Conservation (phyloP, 2,329 filamentous ascomycete species). For the Penicillium hesseltinei region DNA sequence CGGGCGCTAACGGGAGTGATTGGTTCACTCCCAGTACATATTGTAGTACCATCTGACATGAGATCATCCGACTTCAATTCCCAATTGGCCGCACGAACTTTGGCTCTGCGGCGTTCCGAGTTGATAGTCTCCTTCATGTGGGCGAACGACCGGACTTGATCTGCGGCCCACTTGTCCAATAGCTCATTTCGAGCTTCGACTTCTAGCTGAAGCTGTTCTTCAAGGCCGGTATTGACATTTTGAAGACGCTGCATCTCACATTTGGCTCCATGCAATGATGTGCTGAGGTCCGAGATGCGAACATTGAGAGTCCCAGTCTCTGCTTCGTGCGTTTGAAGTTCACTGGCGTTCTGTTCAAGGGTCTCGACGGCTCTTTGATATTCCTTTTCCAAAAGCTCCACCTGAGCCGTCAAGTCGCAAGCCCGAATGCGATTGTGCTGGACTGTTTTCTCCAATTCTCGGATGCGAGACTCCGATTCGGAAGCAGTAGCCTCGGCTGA, state of each 20-base stretch:
- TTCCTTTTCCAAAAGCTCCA: constrained; percentile 37
- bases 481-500: constrained; percentile 38
- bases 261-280: constrained; percentile 38
- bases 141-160: constrained; percentile 35
- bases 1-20: constrained; percentile 45
- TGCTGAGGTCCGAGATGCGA: constrained; percentile 41
- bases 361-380: constrained; percentile 23
- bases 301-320: constrained; percentile 43
- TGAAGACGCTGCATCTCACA: constrained; percentile 38
- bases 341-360: constrained; percentile 24
- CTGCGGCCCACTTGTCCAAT: constrained; percentile 34
- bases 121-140: constrained; percentile 40
- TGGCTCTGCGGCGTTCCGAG: constrained; percentile 40
- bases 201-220: constrained; percentile 40
- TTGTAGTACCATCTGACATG: constrained; percentile 29
- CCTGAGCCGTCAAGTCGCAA: constrained; percentile 34
- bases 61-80: constrained; percentile 39
- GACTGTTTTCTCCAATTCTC: constrained; percentile 36
- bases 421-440: constrained; percentile 36
- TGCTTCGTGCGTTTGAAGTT: constrained; percentile 31
- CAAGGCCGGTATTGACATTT: constrained; percentile 36
- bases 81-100: constrained; percentile 43
- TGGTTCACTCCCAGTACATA: constrained; percentile 35
- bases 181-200: constrained; percentile 36
- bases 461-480: constrained; percentile 36